These are phyloP conservation scores for Miscanthus lutarioriparius DNA, from an alignment of 176 grass and related monocot genomes.

Conservation along the genomic window DNA sequence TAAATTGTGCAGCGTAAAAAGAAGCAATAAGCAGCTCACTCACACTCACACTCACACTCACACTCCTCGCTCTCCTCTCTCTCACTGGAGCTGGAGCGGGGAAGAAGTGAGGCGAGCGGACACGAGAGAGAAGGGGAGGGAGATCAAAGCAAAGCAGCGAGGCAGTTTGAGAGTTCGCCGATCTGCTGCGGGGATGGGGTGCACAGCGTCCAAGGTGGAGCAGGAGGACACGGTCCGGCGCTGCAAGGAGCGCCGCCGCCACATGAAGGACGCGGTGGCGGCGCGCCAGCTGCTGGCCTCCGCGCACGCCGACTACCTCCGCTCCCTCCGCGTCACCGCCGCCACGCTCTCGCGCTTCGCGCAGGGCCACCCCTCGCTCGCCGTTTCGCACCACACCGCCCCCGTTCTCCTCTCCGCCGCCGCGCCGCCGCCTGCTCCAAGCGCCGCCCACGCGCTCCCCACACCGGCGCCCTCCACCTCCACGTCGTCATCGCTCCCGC, in stretches of 20 bases:
- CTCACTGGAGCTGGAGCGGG: conserved; percentile 24
- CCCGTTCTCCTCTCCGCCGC: conserved; percentile 70
- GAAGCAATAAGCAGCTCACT: conserved; percentile 32
- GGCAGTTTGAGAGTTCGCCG: background rate
- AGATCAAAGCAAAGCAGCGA: conserved; percentile 3
- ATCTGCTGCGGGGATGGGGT: conserved; percentile 65
- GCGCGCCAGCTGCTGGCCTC: conserved; percentile 88
- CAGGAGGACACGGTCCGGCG: conserved; percentile 96
- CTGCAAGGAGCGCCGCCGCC: conserved; percentile 93
- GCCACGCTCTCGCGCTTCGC: conserved; percentile 83
- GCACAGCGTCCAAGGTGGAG: conserved; percentile 85
- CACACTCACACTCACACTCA: conserved; percentile 32
- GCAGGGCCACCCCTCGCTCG: conserved; percentile 69
- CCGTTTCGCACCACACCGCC: conserved; percentile 81
- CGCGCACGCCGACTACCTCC: conserved; percentile 91
- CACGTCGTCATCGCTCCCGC: conserved; percentile 33
- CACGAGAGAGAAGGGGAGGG: background rate
- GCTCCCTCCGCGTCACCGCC: conserved; percentile 71
- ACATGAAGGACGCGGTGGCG: conserved; percentile 83
- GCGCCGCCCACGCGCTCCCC: conserved; percentile 17
- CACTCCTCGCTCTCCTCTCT: background rate
- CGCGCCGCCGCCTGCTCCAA: conserved; percentile 14
- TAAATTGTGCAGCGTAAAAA: conserved; percentile 4
- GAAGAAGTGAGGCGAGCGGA: conserved; percentile 24
- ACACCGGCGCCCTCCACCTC: conserved; percentile 21